Conservation (phyloP, 2,329 filamentous ascomycete species). For the Fusarium ramigenum region DNA sequence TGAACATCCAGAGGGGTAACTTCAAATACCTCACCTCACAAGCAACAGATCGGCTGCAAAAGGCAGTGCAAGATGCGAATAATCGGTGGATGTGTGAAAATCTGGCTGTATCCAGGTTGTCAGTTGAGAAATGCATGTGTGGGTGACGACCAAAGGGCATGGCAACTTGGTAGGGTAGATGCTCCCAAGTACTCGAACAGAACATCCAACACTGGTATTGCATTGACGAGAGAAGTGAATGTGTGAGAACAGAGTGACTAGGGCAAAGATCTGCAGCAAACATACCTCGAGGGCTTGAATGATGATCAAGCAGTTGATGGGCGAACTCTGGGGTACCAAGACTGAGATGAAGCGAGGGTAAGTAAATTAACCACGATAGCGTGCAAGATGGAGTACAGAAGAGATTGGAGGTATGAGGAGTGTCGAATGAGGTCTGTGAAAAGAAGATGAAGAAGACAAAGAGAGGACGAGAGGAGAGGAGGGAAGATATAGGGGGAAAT, state of each 20-base stretch:
- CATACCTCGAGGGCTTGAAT: conserved; percentile 43
- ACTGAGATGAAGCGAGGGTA: conserved; percentile 65
- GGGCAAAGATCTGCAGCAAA: neutral
- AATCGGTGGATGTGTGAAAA: conserved; percentile 44
- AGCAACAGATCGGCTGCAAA: conserved; percentile 47
- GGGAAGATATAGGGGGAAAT: conserved; percentile 6
- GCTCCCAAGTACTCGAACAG: neutral
- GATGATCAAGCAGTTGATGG: conserved; percentile 44
- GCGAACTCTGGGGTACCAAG: conserved; percentile 60
- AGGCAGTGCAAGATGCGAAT: conserved; percentile 46
- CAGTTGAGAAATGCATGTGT: neutral
- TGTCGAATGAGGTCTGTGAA: conserved; percentile 58
- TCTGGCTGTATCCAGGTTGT: conserved; percentile 29
- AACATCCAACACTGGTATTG: neutral
- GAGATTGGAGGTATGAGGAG: conserved; percentile 46
- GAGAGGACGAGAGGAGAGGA: conserved; percentile 26
- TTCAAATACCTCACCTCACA: conserved; percentile 42
- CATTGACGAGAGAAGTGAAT: too few species aligned
- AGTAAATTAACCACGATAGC: conserved; percentile 69
- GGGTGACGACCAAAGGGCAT: neutral
- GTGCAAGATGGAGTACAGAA: conserved; percentile 62
- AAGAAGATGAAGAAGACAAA: conserved; percentile 39
- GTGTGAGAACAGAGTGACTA: neutral
- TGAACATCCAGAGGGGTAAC: neutral
- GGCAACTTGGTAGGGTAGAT: neutral